These are phyloP conservation scores for Paralagenidium karlingii DNA, from an alignment of 352 stramenopile species.

Conservation along the genomic window DNA sequence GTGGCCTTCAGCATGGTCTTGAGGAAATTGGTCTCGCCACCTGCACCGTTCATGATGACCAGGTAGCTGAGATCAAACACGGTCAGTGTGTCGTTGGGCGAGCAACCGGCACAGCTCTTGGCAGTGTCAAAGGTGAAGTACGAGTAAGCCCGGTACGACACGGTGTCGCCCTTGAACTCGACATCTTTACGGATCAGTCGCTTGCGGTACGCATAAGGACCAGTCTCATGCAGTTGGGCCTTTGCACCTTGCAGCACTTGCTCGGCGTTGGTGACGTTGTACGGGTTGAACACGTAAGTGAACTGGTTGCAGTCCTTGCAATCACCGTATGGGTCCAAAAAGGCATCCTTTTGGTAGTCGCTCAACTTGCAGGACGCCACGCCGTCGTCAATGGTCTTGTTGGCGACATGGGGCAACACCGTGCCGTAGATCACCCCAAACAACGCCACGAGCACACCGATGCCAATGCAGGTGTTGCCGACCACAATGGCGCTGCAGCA, in stretches of 20 bases:
- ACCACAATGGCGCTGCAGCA: too few species aligned
- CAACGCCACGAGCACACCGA: conserved; percentile 28
- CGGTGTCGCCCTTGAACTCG: conserved; percentile 30
- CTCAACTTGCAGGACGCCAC: conserved; percentile 23
- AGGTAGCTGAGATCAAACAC: conserved; percentile 54
- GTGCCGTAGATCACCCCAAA: conserved; percentile 34
- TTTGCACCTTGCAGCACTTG: conserved; percentile 33
- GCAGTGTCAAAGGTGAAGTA: conserved; percentile 46
- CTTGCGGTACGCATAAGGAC: conserved; percentile 56
- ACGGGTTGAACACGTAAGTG: conserved; percentile 49
- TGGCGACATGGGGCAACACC: conserved; percentile 31
- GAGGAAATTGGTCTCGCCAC: conserved; percentile 47
- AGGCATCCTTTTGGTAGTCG: conserved; percentile 23
- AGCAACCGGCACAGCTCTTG: conserved; percentile 37
- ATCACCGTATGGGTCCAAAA: conserved; percentile 47
- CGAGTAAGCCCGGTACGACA: conserved; percentile 69
- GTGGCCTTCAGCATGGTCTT: conserved; percentile 17
- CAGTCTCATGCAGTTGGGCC: conserved; percentile 46
- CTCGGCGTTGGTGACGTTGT: conserved; percentile 70
- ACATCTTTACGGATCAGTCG: conserved; percentile 53
- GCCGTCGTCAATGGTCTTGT: conserved; percentile 30
- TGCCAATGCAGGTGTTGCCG: conserved; percentile 5
- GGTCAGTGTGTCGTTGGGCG: conserved; percentile 35
- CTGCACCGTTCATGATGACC: conserved; percentile 43
- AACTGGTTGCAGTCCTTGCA: conserved; percentile 65